Conservation (phyloP, 441 rosid genomes). For the Daphne laureola region DNA sequence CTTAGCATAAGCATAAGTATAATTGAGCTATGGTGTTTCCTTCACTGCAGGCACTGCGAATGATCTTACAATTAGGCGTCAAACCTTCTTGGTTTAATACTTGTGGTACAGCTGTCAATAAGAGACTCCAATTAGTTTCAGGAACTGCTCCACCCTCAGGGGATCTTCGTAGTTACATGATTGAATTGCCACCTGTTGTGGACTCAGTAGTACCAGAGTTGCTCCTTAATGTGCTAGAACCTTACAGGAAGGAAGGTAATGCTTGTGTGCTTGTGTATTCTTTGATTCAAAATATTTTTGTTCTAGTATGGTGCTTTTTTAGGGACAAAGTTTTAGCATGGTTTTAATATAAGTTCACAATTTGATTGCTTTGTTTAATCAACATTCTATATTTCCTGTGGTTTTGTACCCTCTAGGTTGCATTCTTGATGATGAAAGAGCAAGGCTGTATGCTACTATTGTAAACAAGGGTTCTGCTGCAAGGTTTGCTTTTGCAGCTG, state of each 20-base stretch:
- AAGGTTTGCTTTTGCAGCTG: slow-evolving; percentile 94
- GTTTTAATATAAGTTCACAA: not conserved
- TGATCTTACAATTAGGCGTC: slow-evolving; percentile 96
- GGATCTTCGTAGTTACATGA: slow-evolving; percentile 87
- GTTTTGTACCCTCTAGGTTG: slow-evolving; percentile 49
- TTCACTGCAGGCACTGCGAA: slow-evolving; percentile 70
- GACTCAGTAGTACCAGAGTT: slow-evolving; percentile 95
- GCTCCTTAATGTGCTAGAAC: slow-evolving; percentile 93
- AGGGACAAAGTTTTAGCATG: too few relatives aligned
- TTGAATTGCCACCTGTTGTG: slow-evolving; percentile 71
- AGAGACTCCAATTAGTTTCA: slow-evolving; percentile 74
- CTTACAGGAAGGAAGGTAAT: slow-evolving; percentile 77
- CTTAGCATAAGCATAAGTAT: slow-evolving; percentile 9
- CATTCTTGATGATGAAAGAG: slow-evolving; percentile 89
- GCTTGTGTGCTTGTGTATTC: slow-evolving; percentile 15
- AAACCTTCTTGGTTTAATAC: slow-evolving; percentile 97
- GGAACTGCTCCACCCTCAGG: slow-evolving; percentile 61
- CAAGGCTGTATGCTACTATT: slow-evolving; percentile 73
- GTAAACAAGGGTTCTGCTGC: slow-evolving; percentile 78
- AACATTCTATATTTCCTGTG: slow-evolving; percentile 14
- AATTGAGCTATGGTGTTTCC: slow-evolving; percentile 13
- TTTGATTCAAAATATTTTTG: not conserved
- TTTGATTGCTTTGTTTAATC: slow-evolving; percentile 11
- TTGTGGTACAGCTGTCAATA: slow-evolving; percentile 55
- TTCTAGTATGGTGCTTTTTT: not conserved